These are phyloP conservation scores for Lepidium africanum DNA, from an alignment of 345 rosid species.

Conservation along the genomic window DNA sequence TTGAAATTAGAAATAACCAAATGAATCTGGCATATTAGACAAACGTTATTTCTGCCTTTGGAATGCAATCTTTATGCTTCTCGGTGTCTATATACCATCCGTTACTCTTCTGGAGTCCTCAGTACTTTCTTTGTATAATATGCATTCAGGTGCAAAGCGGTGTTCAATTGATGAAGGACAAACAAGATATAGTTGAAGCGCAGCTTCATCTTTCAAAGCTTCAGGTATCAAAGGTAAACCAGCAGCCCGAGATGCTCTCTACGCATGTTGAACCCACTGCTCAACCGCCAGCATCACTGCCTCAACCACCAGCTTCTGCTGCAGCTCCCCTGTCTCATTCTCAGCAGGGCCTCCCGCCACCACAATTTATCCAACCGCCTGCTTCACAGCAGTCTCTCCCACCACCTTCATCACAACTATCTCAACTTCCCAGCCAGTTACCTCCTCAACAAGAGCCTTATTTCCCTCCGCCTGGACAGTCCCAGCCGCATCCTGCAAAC, in stretches of 20 bases:
- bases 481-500: constrained; percentile 47
- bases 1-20: background rate
- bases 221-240: constrained; percentile 47
- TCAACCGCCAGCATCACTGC: constrained; percentile 33
- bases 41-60: background rate
- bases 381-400: constrained; percentile 44
- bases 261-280: constrained; percentile 44
- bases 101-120: background rate
- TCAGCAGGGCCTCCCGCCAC: constrained; percentile 46
- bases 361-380: constrained; percentile 22
- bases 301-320: constrained; percentile 32
- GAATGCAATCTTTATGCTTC: background rate
- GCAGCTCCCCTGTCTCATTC: constrained; percentile 34
- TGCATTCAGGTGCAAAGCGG: constrained; percentile 66
- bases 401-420: constrained; percentile 42
- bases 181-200: constrained; percentile 62
- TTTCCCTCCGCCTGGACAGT: constrained; percentile 49
- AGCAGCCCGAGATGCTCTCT: constrained; percentile 40
- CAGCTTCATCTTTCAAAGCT: constrained; percentile 58
- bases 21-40: background rate
- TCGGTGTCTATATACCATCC: background rate
- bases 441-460: constrained; percentile 68
- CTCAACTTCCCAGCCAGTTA: constrained; percentile 57
- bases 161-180: constrained; percentile 62
- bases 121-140: background rate